A percentile compares a stretch with the other conserved stretches of the same genome.
Evolutionary conservation across 106 monocot genomes (phyloP).

Genomic region (Platanthera zijinensis): DNA sequence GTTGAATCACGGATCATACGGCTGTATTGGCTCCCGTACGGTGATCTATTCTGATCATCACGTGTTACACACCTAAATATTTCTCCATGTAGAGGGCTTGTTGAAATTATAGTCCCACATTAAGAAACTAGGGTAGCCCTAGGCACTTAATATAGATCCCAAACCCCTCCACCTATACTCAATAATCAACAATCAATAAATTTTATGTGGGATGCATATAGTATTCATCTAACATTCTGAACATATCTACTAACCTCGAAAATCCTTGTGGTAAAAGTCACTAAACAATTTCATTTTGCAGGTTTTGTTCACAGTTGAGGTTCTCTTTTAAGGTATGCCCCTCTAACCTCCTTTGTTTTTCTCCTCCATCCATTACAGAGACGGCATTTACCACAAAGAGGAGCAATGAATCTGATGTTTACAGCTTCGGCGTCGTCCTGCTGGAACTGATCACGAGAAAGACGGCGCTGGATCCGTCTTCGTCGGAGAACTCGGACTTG

Average conservation of each 20-base stretch:
- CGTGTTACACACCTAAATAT: too few species aligned
- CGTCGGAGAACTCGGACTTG: conserved; percentile 42
- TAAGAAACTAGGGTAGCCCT: too few species aligned
- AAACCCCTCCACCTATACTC: too few species aligned
- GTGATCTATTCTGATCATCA: too few species aligned
- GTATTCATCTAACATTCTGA: background rate
- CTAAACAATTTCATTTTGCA: background rate
- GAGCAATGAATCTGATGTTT: conserved; percentile 76
- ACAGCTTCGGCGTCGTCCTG: conserved; percentile 81
- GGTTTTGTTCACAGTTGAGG: conserved; percentile 2
- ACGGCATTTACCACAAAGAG: conserved; percentile 59
- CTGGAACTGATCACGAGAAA: conserved; percentile 78
- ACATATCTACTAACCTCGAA: background rate
- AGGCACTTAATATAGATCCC: too few species aligned
- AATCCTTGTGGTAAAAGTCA: background rate
- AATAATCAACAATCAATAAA: too few species aligned
- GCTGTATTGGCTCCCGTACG: too few species aligned
- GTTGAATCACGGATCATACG: too few species aligned
- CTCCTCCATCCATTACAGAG: conserved; percentile 25
- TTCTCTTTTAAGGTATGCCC: background rate
- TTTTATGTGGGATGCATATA: background rate
- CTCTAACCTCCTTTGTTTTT: conserved; percentile 3
- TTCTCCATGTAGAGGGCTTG: too few species aligned
- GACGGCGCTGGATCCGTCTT: conserved; percentile 43
- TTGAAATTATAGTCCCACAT: too few species aligned